Base-by-base conservation (phyloP, 2,329 filamentous ascomycete genomes). In the Lecanicillium sp. region DNA sequence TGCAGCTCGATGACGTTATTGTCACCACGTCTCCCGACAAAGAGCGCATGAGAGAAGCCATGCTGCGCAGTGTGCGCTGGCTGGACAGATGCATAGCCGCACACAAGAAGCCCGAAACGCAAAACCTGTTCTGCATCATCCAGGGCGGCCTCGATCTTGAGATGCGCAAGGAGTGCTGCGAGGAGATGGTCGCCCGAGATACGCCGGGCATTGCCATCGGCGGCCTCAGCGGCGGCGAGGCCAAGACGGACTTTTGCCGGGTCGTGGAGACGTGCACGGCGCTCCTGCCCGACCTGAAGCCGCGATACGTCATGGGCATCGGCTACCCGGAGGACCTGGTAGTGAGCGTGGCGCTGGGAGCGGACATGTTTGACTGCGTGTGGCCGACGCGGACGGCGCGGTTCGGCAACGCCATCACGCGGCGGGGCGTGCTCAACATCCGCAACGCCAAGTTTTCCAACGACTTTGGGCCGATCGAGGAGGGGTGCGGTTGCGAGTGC, bases 281-380 rank as follows among this genome's bases (percentile, higher is more conserved):
- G 26, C 67, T 95, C 50, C 74, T 98, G 15, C 94, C 94, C 0
- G 85, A 91, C 50, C 73, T 87, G 52, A 98, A 98, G 68, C 93
- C 93, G n/a, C 79, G 93, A 63, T 98, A 98, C 68, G 91, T 98
- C 49, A 98, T 98, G 94, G 93, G 93, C 15, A 93, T 98, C 56
- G 90, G 93, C 11, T 98, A 96, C 65, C 93, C 93, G 1, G 93
- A 97, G 69, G 93, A 98, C 61, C 74, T 98, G 48, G 80, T 98
- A 2, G 90, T 98, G 32, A 94, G 89, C 45, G 84, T 96, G 4
- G 93, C 93, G 1, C 76, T 98, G 1, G 93, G 93, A 3, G 93
- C 93, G 41, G 93, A 98, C 68, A 98, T 98, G 93, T 98, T 98
- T 63, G 93, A 98, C 68, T 98, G 94, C 62, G 93, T 98, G 6